Conservation (phyloP, 225 moss, liverwort and hornwort species). For the Sphagnum contortum region DNA sequence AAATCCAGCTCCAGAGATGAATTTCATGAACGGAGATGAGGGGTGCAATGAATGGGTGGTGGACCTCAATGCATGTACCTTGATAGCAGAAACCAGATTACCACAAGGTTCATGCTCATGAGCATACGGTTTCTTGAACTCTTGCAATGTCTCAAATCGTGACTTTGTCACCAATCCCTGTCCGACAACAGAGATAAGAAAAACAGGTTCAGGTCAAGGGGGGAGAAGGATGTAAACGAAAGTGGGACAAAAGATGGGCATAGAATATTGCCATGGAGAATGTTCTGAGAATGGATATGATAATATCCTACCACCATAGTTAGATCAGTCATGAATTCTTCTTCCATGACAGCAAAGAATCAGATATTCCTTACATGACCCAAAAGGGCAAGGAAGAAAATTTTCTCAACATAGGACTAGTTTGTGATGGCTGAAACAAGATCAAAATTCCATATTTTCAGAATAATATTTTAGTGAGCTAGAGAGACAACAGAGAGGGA, state of each 20-base stretch:
- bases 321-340: background rate
- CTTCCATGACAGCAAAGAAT: background rate
- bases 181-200: conserved; percentile 1
- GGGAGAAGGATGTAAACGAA: background rate
- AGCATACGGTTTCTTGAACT: conserved; percentile 65
- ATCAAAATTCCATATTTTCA: background rate
- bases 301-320: background rate
- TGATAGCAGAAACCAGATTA: conserved; percentile 56
- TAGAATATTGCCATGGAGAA: too few relatives aligned
- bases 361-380: background rate
- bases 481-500: background rate
- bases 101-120: conserved; percentile 44
- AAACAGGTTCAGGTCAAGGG: background rate
- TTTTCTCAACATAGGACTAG: too few relatives aligned
- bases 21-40: background rate
- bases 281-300: background rate
- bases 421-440: too few relatives aligned
- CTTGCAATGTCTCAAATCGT: conserved; percentile 62
- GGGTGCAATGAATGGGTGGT: background rate
- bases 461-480: too few relatives aligned
- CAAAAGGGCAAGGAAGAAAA: background rate
- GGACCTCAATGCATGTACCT: conserved; percentile 23
- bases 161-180: conserved; percentile 79
- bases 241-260: background rate
- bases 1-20: background rate